These are phyloP conservation scores for Sugiyamaella novakii DNA, from an alignment of 1,139 yeast genomes.

Conservation along the genomic window DNA sequence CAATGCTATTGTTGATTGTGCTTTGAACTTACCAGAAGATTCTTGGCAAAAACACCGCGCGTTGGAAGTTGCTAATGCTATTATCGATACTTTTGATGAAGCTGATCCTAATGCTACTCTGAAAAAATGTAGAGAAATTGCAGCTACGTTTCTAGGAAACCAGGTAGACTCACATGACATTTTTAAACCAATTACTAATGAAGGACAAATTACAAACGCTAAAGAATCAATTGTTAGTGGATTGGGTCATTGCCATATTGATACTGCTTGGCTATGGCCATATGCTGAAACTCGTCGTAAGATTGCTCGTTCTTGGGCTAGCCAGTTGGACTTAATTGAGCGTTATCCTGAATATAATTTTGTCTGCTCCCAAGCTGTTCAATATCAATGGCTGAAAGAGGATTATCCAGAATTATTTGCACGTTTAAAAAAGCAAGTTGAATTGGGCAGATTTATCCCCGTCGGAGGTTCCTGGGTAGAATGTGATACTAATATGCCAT, in stretches of 20 bases:
- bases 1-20: conserved; percentile 86
- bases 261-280: conserved; percentile 98
- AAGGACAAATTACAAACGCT: background rate
- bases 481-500: conserved; percentile 90
- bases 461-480: conserved; percentile 98
- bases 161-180: conserved; percentile 67
- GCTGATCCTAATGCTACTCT: conserved; percentile 51
- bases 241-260: conserved; percentile 93
- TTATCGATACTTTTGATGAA: conserved; percentile 78
- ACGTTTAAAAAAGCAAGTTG: conserved; percentile 63
- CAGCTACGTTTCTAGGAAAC: conserved; percentile 63
- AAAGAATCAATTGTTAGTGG: conserved; percentile 56
- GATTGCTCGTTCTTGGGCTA: conserved; percentile 90
- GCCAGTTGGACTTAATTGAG: conserved; percentile 81
- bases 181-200: conserved; percentile 41
- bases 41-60: conserved; percentile 85
- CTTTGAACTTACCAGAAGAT: conserved; percentile 73
- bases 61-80: conserved; percentile 69
- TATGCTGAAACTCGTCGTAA: conserved; percentile 92
- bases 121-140: conserved; percentile 64
- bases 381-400: conserved; percentile 82
- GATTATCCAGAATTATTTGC: conserved; percentile 80
- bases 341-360: conserved; percentile 88
- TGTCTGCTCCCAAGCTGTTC: conserved; percentile 95
- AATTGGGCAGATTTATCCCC: conserved; percentile 77